Evolutionary conservation across 2,329 filamentous ascomycete species (phyloP), one percentile per base, ranked within the genome.

Genomic region (Gaeumannomyces sp.): DNA sequence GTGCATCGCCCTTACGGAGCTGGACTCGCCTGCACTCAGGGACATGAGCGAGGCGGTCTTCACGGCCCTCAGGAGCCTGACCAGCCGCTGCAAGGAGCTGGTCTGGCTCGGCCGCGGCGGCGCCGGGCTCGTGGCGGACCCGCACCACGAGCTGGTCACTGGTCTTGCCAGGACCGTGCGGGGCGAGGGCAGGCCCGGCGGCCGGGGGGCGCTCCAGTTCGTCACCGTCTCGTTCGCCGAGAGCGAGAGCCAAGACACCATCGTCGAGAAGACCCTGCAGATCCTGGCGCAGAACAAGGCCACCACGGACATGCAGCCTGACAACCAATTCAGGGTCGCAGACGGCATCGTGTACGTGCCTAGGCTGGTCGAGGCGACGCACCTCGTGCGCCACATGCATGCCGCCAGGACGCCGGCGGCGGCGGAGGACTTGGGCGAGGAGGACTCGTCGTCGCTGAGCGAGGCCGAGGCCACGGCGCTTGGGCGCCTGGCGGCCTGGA

Each of bases 181-280:
- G 38, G 45, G 60, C 59, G 72, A 50, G 60, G 33, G 67, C 29
- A 35, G 66, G n/a, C 67, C 68, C 1, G 61, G 53, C 4, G 22
- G 28, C 28, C 29, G n/a, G 59, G 45, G 22, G 4, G 25, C 33
- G 22, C 58, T 69, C 27, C 64, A 66, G 28, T 69, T 72, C 35
- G 61, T 66, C 33, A 70, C 67, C 10, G 45, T 72, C 3, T 70
- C 70, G 27, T 70, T 70, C 29, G 69, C 69, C 4, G 56, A 61
- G 57, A 64, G 59, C n/a, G 67, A 65, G 22, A 28, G 38, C 10
- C 8, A 64, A 3, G 45, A 63, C 16, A 53, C 19, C 13, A 58
- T 71, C 3, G 66, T 63, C 16, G 61, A 66, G 5, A 68, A 61
- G 29, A 65, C 66, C 19, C 14, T 66, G 22, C 53, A 66, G 56